Evolutionary conservation across 805 yeast species (phyloP), one percentile per base, ranked within the genome.

Genomic region (Cyberlindnera euphorbiae): DNA sequence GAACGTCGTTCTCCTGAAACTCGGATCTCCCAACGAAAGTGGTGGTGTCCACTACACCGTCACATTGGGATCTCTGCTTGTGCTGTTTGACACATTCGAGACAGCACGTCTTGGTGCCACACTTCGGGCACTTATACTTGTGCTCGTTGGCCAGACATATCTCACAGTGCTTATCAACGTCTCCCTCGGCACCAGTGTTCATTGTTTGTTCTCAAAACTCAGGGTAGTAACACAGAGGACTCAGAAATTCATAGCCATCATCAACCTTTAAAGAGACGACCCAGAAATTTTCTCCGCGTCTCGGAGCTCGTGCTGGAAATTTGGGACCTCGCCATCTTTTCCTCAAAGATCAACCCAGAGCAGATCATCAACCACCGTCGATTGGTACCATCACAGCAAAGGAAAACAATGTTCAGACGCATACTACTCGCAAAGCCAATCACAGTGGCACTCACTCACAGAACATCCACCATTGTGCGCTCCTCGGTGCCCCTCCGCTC

Each of bases 61-160:
- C 62, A 54, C 97, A 89, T 15, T 67, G 66, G 8, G 72, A 61
- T 34, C 72, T 71, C 5, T 46, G 49, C 57, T 87, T 87, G 53
- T 89, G 97, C 16, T 67, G 54, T 42, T 73, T 76, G 18, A 82
- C 84, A 62, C 96, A 89, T 8, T 50, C 67, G 6, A 84, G 53
- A 0, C 83, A 76, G 55, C 97, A 89, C 0, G 90, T 82, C 38
- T 62, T 67, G 5, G 64, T 56, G 6, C 62, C 60, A 53, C 97
- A 89, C 13, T 81, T 79, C 0, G 96, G 96, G 56, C 97, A 89
- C 11, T 70, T 77, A 55, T 89, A 89, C 50, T 79, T 82, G 38
- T 67, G 64, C 17, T 47, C 55, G 5, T 61, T 50, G 14, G 48
- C 49, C 9, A 57, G 53, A 45, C 84, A 78, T 13, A 75, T 60